Conservation (phyloP, 495 filamentous ascomycete species). For the Daldinia caldariorum region DNA sequence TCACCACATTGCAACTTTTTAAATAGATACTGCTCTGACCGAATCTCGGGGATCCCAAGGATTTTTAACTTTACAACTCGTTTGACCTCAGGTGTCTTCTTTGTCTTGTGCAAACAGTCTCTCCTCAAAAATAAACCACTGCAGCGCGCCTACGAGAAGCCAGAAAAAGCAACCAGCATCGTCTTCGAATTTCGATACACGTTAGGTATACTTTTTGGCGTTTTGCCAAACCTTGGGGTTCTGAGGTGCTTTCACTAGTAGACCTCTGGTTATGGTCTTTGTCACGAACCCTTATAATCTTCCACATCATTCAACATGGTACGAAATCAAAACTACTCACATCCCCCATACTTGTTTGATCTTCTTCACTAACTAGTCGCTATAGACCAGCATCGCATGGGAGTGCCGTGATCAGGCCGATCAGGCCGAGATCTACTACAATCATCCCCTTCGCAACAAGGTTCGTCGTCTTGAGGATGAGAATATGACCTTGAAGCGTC, state of each 20-base stretch:
- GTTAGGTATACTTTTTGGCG: background rate
- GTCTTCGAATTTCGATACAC: background rate
- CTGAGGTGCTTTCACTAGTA: background rate
- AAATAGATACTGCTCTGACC: background rate
- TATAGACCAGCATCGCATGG: constrained; percentile 45
- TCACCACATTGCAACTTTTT: background rate
- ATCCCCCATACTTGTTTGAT: background rate
- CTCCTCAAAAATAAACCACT: constrained; percentile 7
- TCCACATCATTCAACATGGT: constrained; percentile 32
- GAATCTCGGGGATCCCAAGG: background rate
- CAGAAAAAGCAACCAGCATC: background rate
- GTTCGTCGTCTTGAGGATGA: constrained; percentile 50
- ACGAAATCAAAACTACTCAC: background rate
- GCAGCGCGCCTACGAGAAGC: background rate
- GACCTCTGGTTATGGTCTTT: constrained; percentile 20
- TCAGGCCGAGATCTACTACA: constrained; percentile 53
- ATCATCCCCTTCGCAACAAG: constrained; percentile 50
- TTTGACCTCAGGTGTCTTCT: constrained; percentile 23
- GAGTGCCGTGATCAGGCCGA: constrained; percentile 57
- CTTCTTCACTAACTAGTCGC: constrained; percentile 13
- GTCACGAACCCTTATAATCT: constrained; percentile 5
- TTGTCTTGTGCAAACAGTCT: constrained; percentile 16
- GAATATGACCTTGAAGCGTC: constrained; percentile 51
- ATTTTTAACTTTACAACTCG: constrained; percentile 2
- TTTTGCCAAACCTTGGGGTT: background rate